Percentiles rank a stretch among this genome's conserved stretches.
Evolutionary conservation across 163 green algal genomes (phyloP).

Genomic region (Scenedesmus sp.): DNA sequence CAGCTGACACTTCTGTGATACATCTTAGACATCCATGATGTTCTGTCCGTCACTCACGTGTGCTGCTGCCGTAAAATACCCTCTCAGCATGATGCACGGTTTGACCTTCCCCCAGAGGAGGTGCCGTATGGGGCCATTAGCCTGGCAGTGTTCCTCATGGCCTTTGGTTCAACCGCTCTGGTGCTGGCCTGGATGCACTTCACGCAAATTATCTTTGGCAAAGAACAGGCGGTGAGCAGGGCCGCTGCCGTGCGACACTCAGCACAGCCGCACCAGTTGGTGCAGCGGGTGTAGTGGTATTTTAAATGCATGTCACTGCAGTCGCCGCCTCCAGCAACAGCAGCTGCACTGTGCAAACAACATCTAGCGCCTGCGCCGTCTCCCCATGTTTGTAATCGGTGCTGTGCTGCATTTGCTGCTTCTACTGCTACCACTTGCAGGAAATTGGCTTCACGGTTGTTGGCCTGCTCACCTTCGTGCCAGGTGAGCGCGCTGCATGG

Average conservation of each 20-base stretch:
- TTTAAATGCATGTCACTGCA: too few relatives aligned
- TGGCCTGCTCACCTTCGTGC: slow-evolving; percentile 34
- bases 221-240: slow-evolving; percentile 66
- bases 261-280: background rate
- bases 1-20: background rate
- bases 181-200: slow-evolving; percentile 73
- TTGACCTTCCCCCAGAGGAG: slow-evolving; percentile 49
- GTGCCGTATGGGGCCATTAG: slow-evolving; percentile 59
- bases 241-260: background rate
- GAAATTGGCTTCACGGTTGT: slow-evolving; percentile 53
- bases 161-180: slow-evolving; percentile 63
- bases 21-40: background rate
- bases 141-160: slow-evolving; percentile 63
- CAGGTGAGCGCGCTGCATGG: background rate
- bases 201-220: slow-evolving; percentile 69
- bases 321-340: background rate
- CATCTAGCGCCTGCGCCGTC: too few relatives aligned
- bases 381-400: too few relatives aligned
- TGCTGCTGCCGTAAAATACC: background rate
- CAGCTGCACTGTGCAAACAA: background rate
- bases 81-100: slow-evolving; percentile 36
- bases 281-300: background rate
- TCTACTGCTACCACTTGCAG: slow-evolving; percentile 10
- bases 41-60: background rate
- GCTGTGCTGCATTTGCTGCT: background rate